These are phyloP conservation scores for Calonectria leucothoes DNA, from an alignment of 2,329 filamentous ascomycete species.

Conservation along the genomic window DNA sequence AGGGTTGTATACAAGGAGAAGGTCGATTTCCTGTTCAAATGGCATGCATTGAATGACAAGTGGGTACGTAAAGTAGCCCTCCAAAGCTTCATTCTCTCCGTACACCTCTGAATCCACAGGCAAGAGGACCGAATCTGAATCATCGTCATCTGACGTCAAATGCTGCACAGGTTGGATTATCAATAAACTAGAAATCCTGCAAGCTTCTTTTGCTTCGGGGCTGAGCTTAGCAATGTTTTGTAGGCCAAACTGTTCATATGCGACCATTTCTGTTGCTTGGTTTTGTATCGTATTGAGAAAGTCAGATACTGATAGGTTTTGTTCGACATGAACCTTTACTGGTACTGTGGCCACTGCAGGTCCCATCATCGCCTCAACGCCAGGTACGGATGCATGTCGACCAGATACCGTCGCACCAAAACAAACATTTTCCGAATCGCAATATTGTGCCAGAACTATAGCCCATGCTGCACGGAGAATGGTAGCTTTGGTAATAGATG, in stretches of 20 bases:
- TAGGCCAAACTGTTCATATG: slow-evolving; percentile 26
- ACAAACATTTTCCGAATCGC: slow-evolving; percentile 50
- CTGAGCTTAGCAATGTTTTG: slow-evolving; percentile 32
- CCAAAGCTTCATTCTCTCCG: slow-evolving; percentile 4
- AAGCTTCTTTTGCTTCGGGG: not conserved
- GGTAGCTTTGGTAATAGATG: slow-evolving; percentile 22
- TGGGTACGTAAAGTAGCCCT: slow-evolving; percentile 39
- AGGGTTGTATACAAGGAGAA: slow-evolving; percentile 10
- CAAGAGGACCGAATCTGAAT: not conserved
- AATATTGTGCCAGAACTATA: slow-evolving; percentile 62
- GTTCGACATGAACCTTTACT: slow-evolving; percentile 40
- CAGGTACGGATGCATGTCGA: slow-evolving; percentile 40
- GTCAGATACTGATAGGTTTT: slow-evolving; percentile 41
- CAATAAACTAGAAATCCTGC: slow-evolving; percentile 13
- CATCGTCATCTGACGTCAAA: not conserved
- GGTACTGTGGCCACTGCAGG: slow-evolving; percentile 48
- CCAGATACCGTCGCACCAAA: slow-evolving; percentile 58
- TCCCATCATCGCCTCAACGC: slow-evolving; percentile 34
- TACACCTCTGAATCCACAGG: not conserved
- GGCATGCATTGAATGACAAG: slow-evolving; percentile 26
- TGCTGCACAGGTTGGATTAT: slow-evolving; percentile 21
- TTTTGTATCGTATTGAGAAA: slow-evolving; percentile 52
- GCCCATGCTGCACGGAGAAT: slow-evolving; percentile 59
- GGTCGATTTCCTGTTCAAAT: slow-evolving; percentile 22
- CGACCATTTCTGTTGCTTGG: slow-evolving; percentile 21